phyloP scores from a whole-genome alignment of 176 grass and related monocot species.

The Coix lacrymajobi region DNA sequence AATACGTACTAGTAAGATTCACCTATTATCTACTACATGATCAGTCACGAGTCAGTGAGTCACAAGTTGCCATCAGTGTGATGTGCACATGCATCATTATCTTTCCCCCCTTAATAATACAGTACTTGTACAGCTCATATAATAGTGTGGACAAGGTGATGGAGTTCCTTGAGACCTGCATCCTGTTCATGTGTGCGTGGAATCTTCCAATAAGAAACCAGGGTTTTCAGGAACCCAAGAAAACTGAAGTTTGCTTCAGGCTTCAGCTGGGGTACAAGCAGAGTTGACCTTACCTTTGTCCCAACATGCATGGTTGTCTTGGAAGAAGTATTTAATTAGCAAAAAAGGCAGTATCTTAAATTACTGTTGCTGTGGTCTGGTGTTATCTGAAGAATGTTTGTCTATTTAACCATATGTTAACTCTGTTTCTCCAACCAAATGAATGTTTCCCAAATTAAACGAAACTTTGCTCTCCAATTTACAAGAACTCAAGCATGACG shows the following conservation, averaged over 20 bases:
- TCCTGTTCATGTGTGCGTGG: slow-evolving; percentile 27
- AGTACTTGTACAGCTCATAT: slow-evolving; percentile 14
- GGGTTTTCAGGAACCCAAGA: neutral
- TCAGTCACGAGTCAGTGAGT: slow-evolving; percentile 8
- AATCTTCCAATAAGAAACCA: slow-evolving; percentile 32
- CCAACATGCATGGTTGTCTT: slow-evolving; percentile 4
- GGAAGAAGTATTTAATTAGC: slow-evolving; percentile 6
- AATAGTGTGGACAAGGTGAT: neutral
- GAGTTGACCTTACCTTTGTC: slow-evolving; percentile 39
- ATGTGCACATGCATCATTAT: slow-evolving; percentile 26
- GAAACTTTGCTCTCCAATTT: neutral
- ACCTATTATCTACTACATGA: slow-evolving; percentile 18
- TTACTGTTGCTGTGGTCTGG: no score
- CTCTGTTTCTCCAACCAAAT: neutral
- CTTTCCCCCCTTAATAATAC: neutral
- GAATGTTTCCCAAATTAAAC: neutral
- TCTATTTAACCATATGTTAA: neutral
- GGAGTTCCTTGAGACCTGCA: slow-evolving; percentile 36
- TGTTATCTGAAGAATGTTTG: no score
- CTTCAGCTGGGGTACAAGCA: neutral
- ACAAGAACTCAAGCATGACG: neutral
- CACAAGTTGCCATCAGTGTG: neutral
- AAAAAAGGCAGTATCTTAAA: slow-evolving; percentile 1
- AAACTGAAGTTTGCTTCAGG: slow-evolving; percentile 24
- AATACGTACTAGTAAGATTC: slow-evolving; percentile 22